These are phyloP conservation scores for Tolypocladium amazonense DNA, from an alignment of 2,329 filamentous ascomycete genomes.

Conservation along the genomic window DNA sequence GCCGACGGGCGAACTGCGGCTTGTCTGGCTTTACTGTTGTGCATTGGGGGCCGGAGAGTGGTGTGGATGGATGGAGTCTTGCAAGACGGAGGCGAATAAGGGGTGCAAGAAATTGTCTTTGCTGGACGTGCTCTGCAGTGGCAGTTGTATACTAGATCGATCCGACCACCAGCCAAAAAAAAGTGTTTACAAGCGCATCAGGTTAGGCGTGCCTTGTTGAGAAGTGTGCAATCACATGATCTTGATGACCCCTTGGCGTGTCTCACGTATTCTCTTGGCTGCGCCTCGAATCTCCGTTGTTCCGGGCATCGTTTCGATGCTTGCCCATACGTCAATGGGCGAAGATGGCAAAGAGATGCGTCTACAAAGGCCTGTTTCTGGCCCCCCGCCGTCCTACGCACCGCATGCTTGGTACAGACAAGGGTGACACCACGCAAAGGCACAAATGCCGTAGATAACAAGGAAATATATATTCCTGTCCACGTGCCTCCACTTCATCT, in stretches of 20 bases:
- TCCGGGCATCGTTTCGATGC: neutral
- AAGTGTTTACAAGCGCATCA: neutral
- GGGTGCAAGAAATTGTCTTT: neutral
- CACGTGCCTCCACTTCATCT: neutral
- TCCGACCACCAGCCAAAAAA: neutral
- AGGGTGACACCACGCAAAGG: neutral
- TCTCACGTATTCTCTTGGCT: neutral
- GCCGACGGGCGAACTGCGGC: neutral
- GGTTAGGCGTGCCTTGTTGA: neutral
- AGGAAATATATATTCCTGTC: neutral
- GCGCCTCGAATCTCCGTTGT: neutral
- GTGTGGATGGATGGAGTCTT: neutral
- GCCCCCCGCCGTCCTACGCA: too few relatives aligned
- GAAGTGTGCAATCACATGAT: neutral
- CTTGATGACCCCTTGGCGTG: neutral
- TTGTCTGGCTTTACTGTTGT: neutral
- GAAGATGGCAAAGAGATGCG: too few relatives aligned
- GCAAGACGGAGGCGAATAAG: neutral
- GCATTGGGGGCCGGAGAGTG: neutral
- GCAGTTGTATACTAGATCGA: neutral
- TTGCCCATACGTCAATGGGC: neutral
- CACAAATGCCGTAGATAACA: neutral
- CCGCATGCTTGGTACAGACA: neutral
- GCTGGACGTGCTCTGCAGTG: neutral
- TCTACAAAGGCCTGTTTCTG: too few relatives aligned